Evolutionary conservation across 176 grass and related monocot genomes (phyloP).

Genomic region (Poa annua): DNA sequence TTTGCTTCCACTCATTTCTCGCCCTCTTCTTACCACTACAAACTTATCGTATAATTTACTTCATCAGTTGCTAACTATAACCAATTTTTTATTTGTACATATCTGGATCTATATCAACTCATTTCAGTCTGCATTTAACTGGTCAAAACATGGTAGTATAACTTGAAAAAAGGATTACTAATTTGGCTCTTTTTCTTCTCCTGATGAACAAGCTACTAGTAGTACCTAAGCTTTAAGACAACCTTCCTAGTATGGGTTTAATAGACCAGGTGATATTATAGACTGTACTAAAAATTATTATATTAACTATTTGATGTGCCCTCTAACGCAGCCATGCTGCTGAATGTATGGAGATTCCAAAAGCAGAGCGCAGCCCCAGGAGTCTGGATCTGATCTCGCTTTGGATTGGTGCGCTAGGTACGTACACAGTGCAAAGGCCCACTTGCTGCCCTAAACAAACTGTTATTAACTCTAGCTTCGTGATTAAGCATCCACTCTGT

Average conservation of each 20-base stretch:
- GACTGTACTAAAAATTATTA: not conserved
- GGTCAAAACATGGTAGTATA: no score
- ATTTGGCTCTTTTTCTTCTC: not conserved
- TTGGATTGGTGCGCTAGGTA: not conserved
- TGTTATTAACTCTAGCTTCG: slow-evolving; percentile 2
- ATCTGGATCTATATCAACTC: no score
- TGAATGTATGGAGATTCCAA: slow-evolving; percentile 32
- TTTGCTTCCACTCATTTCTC: not conserved
- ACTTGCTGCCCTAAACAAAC: slow-evolving; percentile 11
- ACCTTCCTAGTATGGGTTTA: no score
- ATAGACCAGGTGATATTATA: no score
- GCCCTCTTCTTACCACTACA: no score
- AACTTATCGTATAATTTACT: no score
- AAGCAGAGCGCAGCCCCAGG: slow-evolving; percentile 8
- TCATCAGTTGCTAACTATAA: no score
- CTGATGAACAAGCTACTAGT: not conserved
- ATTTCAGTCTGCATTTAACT: no score
- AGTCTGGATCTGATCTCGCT: slow-evolving; percentile 26
- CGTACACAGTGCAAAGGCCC: not conserved
- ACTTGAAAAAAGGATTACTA: no score
- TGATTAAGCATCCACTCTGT: not conserved
- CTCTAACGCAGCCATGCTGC: not conserved
- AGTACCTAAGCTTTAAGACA: no score
- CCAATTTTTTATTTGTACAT: no score
- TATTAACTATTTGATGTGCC: not conserved